Evolutionary conservation across 2,329 filamentous ascomycete species (phyloP).

Genomic region (Elsinoe necatrix): DNA sequence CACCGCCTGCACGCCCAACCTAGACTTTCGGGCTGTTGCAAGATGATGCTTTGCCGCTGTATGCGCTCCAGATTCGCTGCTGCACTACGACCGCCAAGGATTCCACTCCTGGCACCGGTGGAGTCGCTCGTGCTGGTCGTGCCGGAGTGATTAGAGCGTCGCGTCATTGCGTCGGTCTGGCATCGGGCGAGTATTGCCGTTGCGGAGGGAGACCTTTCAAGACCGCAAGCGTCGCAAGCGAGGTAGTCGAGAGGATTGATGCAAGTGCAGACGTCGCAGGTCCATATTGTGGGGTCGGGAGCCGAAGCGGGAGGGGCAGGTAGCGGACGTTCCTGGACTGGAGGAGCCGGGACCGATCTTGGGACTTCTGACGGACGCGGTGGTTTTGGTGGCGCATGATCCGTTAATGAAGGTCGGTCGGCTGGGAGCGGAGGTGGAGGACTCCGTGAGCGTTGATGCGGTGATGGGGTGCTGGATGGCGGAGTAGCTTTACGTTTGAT

Average conservation of each 20-base stretch:
- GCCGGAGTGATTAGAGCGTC: slow-evolving; percentile 9
- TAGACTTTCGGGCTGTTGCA: slow-evolving; percentile 38
- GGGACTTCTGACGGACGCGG: neutral
- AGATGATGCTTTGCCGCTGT: slow-evolving; percentile 14
- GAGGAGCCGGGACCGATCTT: slow-evolving; percentile 17
- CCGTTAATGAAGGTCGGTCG: neutral
- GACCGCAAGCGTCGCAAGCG: slow-evolving; percentile 52
- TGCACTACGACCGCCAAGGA: slow-evolving; percentile 2
- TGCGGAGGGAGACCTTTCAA: slow-evolving; percentile 44
- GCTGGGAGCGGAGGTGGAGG: slow-evolving; percentile 1
- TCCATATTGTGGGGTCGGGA: slow-evolving; percentile 40
- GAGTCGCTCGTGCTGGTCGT: neutral
- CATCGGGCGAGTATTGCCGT: slow-evolving; percentile 21
- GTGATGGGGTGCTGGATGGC: neutral
- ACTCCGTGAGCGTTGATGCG: neutral
- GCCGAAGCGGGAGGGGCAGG: slow-evolving; percentile 28
- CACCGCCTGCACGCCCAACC: slow-evolving; percentile 54
- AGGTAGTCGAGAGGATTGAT: slow-evolving; percentile 52
- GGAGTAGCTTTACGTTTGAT: slow-evolving; percentile 6
- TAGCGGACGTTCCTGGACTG: slow-evolving; percentile 23
- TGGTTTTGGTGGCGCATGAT: slow-evolving; percentile 3
- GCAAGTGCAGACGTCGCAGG: slow-evolving; percentile 53
- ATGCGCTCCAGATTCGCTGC: slow-evolving; percentile 16
- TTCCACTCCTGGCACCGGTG: neutral
- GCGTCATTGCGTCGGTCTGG: slow-evolving; percentile 19